Evolutionary conservation across 1,284 basidiomycete genomes (phyloP), one percentile per base, ranked within the genome.

Genomic region (Hypsizygus ulmarius): DNA sequence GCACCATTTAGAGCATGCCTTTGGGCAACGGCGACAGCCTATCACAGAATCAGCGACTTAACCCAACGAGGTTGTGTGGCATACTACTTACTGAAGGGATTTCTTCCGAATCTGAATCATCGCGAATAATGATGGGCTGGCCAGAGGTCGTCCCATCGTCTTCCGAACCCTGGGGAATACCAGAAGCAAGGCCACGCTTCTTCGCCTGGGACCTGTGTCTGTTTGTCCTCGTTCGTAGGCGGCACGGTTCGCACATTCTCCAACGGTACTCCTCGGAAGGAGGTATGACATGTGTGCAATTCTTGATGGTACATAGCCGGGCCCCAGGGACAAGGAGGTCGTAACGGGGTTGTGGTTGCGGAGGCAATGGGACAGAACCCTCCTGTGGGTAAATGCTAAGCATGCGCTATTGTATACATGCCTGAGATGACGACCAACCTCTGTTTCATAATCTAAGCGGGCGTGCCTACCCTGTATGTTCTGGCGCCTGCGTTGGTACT

Each of bases 401-500:
- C 2, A 27, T 18, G n/a, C 12, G 14, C 15, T 27, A n/a, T n/a
- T 7, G 16, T 18, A 35, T 14, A 25, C 5, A 45, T 10, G 18
- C 6, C 2, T 10, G 10, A 15, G 10, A 28, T 28, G 37, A 10
- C 43, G 42, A 25, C 6, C 10, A 36, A 32, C 39, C 2, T n/a
- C n/a, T n/a, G 37, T 25, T 33, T 58, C 56, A 3, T 30, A 5
- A 18, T 54, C 49, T 9, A 50, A 38, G 15, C 29, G 39, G 4
- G 45, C 34, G 28, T 51, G 52, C 19, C 43, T 50, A 2, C 49
- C 50, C 34, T 51, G 42, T 3, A 59, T 48, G 21, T 45, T 40
- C 34, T 51, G 43, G 4, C 54, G 53, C 33, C 49, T 48, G 3
- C 58, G 45, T 37, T 63, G 61, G 45, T 67, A 70, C 37, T 53